A percentile compares a stretch with the other conserved stretches of the same genome.
These are phyloP conservation scores for Botrytis cinerea DNA, from an alignment of 2,329 filamentous ascomycete species.

Conservation along the genomic window DNA sequence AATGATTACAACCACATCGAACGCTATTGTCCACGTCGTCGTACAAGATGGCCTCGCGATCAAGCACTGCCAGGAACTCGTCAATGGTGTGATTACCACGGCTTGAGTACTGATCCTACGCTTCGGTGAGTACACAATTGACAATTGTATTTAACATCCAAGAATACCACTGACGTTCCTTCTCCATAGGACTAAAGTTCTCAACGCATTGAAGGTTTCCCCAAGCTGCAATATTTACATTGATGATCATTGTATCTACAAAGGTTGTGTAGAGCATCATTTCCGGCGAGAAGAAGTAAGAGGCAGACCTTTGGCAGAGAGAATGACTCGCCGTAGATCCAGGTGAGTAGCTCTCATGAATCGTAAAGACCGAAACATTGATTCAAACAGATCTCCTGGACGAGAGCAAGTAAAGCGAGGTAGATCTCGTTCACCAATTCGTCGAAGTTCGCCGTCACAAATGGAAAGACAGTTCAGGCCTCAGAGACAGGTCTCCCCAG, in stretches of 20 bases:
- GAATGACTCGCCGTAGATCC: slow-evolving; percentile 24
- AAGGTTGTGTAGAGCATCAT: slow-evolving; percentile 28
- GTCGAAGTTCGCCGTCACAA: slow-evolving; percentile 24
- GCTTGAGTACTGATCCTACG: slow-evolving; percentile 28
- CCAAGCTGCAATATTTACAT: slow-evolving; percentile 33
- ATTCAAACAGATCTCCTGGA: slow-evolving; percentile 14
- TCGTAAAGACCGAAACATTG: background rate
- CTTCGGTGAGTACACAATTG: slow-evolving; percentile 11
- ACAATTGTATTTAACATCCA: too few species aligned
- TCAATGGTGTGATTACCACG: slow-evolving; percentile 32
- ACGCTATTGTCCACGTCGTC: slow-evolving; percentile 32
- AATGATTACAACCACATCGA: slow-evolving; percentile 32
- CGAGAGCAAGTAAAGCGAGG: slow-evolving; percentile 8
- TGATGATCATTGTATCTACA: slow-evolving; percentile 33
- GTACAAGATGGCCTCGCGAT: slow-evolving; percentile 21
- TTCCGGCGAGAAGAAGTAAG: slow-evolving; percentile 25
- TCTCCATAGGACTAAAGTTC: slow-evolving; percentile 26
- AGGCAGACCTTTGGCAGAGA: slow-evolving; percentile 27
- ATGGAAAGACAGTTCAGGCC: background rate
- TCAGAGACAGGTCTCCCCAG: slow-evolving; percentile 17
- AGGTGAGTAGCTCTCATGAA: background rate
- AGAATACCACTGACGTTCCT: background rate
- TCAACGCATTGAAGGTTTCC: slow-evolving; percentile 33
- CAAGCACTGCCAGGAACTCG: slow-evolving; percentile 32
- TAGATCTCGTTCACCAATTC: slow-evolving; percentile 16